Conservation (phyloP, 805 yeast species). For the Lachancea fermentati region DNA sequence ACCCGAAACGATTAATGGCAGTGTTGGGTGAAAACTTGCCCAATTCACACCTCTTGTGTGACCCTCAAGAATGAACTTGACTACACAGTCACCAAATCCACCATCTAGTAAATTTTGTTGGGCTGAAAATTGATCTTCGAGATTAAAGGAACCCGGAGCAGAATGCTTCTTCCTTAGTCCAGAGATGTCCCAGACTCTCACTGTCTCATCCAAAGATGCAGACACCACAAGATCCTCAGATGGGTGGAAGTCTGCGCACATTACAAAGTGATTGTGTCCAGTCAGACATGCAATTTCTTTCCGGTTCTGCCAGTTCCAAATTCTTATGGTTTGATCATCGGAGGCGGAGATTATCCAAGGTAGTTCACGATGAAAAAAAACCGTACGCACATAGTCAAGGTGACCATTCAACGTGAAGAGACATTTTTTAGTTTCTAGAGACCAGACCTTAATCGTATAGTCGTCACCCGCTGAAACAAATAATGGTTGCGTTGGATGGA, state of each 20-base stretch:
- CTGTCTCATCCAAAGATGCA: slow-evolving; percentile 96
- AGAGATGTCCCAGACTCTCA: slow-evolving; percentile 96
- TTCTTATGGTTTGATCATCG: slow-evolving; percentile 97
- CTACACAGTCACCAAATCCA: slow-evolving; percentile 92
- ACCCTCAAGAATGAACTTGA: slow-evolving; percentile 93
- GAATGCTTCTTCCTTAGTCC: slow-evolving; percentile 93
- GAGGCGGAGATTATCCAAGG: slow-evolving; percentile 97
- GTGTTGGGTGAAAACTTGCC: slow-evolving; percentile 96
- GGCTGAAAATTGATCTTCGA: slow-evolving; percentile 38
- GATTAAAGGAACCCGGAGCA: slow-evolving; percentile 55
- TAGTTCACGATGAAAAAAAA: slow-evolving; percentile 87
- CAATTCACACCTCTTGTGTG: slow-evolving; percentile 98
- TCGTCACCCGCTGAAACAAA: slow-evolving; percentile 98
- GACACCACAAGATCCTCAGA: slow-evolving; percentile 90
- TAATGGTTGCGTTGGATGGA: slow-evolving; percentile 97
- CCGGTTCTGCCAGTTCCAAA: slow-evolving; percentile 99
- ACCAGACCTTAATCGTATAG: slow-evolving; percentile 93
- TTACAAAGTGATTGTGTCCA: slow-evolving; percentile 97
- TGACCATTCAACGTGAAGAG: slow-evolving; percentile 89
- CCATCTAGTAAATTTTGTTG: slow-evolving; percentile 81
- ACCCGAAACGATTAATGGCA: slow-evolving; percentile 90
- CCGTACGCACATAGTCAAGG: slow-evolving; percentile 91
- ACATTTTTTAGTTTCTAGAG: slow-evolving; percentile 84
- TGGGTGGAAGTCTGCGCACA: slow-evolving; percentile 98
- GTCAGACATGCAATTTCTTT: slow-evolving; percentile 95